Percentiles rank a stretch among this genome's conserved stretches.
These are phyloP conservation scores for Leucocoprinus sp. DNA, from an alignment of 768 basidiomycete species.

Conservation along the genomic window DNA sequence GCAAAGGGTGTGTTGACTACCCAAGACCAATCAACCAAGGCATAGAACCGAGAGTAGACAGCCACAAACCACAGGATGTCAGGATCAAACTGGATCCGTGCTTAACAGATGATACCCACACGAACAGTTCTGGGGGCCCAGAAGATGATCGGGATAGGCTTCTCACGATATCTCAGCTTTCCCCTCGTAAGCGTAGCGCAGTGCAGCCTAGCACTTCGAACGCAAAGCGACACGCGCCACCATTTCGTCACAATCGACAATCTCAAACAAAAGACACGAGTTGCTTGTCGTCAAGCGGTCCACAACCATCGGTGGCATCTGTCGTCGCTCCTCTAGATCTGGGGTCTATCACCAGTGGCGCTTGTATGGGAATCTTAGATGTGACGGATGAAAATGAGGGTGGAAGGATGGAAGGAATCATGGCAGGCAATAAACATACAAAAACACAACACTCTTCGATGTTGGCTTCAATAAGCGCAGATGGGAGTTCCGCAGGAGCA, in stretches of 20 bases:
- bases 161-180: conserved; percentile 45
- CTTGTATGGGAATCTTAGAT: not conserved
- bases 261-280: conserved; percentile 8
- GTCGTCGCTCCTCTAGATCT: not conserved
- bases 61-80: conserved; percentile 1
- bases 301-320: not conserved
- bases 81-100: not conserved
- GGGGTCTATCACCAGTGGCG: not conserved
- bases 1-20: conserved; percentile 12
- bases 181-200: conserved; percentile 26
- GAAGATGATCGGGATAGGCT: conserved; percentile 14
- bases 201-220: conserved; percentile 5
- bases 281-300: not conserved
- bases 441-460: not conserved
- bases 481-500: not conserved
- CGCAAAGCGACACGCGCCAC: conserved; percentile 8
- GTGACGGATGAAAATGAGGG: conserved; percentile 5
- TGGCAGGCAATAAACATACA: conserved; percentile 1
- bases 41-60: conserved; percentile 1
- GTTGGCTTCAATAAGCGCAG: conserved; percentile 1
- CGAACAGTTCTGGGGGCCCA: not conserved
- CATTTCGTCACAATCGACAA: conserved; percentile 7
- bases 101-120: not conserved
- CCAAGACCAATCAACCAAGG: conserved; percentile 2
- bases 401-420: conserved; percentile 6